These are phyloP conservation scores for Cairneyella variabilis DNA, from an alignment of 495 filamentous ascomycete species.

Conservation along the genomic window DNA sequence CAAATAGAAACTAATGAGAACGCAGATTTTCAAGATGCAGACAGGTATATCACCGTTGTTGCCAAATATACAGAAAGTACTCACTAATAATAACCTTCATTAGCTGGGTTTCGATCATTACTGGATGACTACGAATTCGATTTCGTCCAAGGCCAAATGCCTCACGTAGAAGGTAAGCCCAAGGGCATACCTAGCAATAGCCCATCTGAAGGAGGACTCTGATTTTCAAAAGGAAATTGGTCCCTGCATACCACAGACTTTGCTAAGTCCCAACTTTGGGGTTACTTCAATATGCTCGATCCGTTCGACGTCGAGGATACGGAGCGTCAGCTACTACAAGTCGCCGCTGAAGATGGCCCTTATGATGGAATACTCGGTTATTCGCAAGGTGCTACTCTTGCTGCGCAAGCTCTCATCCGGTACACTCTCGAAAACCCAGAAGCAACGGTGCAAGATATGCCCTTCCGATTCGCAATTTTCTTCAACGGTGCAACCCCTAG, in stretches of 20 bases:
- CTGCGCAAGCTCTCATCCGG: neutral
- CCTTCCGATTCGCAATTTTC: conserved; percentile 10
- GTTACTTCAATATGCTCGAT: conserved; percentile 3
- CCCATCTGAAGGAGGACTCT: neutral
- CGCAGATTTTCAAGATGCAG: conserved; percentile 8
- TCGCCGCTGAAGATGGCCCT: no score
- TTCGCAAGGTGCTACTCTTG: no score
- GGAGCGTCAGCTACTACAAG: conserved; percentile 16
- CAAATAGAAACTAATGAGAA: neutral
- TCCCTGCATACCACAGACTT: conserved; percentile 4
- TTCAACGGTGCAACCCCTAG: conserved; percentile 1
- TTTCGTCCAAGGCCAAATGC: conserved; percentile 2
- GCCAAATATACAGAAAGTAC: neutral
- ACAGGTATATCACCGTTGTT: neutral
- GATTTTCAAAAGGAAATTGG: conserved; percentile 3
- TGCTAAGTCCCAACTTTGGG: conserved; percentile 3
- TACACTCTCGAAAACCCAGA: neutral
- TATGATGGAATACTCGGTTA: no score
- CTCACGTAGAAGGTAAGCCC: conserved; percentile 3
- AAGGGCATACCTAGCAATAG: neutral
- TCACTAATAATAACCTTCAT: neutral
- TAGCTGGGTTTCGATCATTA: conserved; percentile 3
- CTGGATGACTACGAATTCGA: conserved; percentile 7
- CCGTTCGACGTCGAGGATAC: neutral
- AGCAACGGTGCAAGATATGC: neutral